Percentiles rank a stretch among this genome's conserved stretches.
Conservation (phyloP, 257 asterid species). For the Ballota nigra region DNA sequence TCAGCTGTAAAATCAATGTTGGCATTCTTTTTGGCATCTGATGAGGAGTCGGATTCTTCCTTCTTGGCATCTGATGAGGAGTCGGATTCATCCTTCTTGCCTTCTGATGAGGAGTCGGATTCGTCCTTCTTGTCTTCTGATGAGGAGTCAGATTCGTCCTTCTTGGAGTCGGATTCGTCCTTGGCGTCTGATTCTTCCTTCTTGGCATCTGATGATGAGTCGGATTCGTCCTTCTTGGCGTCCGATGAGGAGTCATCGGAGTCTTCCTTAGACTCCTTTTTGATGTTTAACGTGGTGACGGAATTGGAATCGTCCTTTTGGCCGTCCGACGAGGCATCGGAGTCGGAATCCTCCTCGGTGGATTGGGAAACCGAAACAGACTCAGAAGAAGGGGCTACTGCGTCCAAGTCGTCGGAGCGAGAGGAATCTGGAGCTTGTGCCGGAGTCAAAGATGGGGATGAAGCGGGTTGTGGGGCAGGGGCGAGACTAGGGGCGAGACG, state of each 20-base stretch:
- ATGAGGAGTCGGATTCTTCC: neutral
- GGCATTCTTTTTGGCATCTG: neutral
- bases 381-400: neutral
- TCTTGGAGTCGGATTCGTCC: neutral
- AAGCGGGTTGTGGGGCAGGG: constrained; percentile 3
- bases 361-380: neutral
- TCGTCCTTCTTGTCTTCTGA: neutral
- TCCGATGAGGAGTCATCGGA: neutral
- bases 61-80: neutral
- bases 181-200: neutral
- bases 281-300: neutral
- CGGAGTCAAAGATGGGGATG: neutral
- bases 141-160: neutral
- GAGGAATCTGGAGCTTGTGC: neutral
- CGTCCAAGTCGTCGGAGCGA: no score
- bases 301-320: neutral
- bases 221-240: neutral
- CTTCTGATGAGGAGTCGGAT: neutral
- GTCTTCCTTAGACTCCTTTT: neutral
- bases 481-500: constrained; percentile 12
- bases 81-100: neutral
- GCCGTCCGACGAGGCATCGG: neutral
- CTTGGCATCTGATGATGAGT: neutral
- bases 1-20: neutral
- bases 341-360: neutral